Percentiles rank a stretch among this genome's conserved stretches.
phyloP scores from a whole-genome alignment of 1,139 yeast species.

The Hyphopichia wangnamkhiaoensis region DNA sequence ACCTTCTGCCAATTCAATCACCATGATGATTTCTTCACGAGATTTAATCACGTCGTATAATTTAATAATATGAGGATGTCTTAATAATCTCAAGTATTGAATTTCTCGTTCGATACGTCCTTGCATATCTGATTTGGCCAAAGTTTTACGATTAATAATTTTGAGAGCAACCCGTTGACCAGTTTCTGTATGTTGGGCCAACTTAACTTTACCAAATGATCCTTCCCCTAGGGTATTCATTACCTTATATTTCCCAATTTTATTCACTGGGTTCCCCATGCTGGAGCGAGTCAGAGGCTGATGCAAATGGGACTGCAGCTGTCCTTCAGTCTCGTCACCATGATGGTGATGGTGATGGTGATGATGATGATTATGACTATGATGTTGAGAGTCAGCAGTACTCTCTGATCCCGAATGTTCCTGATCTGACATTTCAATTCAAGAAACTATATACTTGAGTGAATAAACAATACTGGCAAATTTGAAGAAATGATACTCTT shows the following conservation, averaged over 20 bases:
- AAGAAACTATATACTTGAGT: too few relatives aligned
- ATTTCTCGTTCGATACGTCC: constrained; percentile 96
- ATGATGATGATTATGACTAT: constrained; percentile 17
- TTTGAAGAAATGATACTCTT: too few relatives aligned
- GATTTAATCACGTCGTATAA: constrained; percentile 94
- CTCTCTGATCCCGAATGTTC: constrained; percentile 13
- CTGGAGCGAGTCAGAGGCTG: constrained; percentile 29
- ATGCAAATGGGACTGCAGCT: constrained; percentile 10
- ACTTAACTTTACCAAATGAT: constrained; percentile 94
- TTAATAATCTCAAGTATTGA: constrained; percentile 78
- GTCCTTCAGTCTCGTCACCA: constrained; percentile 7
- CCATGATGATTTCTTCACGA: constrained; percentile 96
- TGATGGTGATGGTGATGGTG: constrained; percentile 9
- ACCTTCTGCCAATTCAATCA: constrained; percentile 93
- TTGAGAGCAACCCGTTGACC: constrained; percentile 94
- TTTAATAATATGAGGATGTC: constrained; percentile 97
- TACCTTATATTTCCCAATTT: constrained; percentile 91
- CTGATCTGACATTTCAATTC: too few relatives aligned
- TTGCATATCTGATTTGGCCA: constrained; percentile 97
- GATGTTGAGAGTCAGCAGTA: constrained; percentile 13
- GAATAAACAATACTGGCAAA: too few relatives aligned
- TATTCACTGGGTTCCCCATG: constrained; percentile 39
- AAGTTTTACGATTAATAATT: constrained; percentile 88
- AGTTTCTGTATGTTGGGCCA: constrained; percentile 90
- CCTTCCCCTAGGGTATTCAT: constrained; percentile 96